A percentile compares a stretch with the other conserved stretches of the same genome.
These are phyloP conservation scores for Boletus rubescentipes DNA, from an alignment of 768 basidiomycete genomes.

Conservation along the genomic window DNA sequence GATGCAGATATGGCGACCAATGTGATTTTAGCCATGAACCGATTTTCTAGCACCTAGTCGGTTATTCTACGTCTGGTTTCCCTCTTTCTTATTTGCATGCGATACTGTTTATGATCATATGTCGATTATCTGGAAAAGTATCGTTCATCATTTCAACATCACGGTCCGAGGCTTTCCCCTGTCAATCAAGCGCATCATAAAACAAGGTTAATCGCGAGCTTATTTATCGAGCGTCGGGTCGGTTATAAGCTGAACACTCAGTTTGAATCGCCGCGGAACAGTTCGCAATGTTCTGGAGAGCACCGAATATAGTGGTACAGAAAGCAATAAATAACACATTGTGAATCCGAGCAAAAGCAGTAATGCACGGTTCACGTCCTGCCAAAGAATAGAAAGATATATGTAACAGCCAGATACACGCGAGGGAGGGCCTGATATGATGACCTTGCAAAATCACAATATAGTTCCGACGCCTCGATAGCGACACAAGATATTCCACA, in stretches of 20 bases:
- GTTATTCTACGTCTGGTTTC: neutral
- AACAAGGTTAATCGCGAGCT: slow-evolving; percentile 16
- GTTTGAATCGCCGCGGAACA: slow-evolving; percentile 7
- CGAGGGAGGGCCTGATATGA: slow-evolving; percentile 15
- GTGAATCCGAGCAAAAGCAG: slow-evolving; percentile 29
- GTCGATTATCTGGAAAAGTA: slow-evolving; percentile 14
- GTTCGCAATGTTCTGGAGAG: slow-evolving; percentile 21
- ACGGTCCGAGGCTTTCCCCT: neutral
- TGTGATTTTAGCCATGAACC: slow-evolving; percentile 81
- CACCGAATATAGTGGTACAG: slow-evolving; percentile 34
- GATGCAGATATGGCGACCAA: slow-evolving; percentile 87
- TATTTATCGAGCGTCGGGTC: slow-evolving; percentile 10
- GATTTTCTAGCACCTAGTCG: slow-evolving; percentile 25
- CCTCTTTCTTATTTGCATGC: slow-evolving; percentile 11
- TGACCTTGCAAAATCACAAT: slow-evolving; percentile 25
- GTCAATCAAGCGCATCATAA: neutral
- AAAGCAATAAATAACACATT: slow-evolving; percentile 38
- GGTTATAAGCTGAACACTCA: neutral
- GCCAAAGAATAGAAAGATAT: slow-evolving; percentile 31
- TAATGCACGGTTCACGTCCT: slow-evolving; percentile 18
- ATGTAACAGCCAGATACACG: slow-evolving; percentile 25
- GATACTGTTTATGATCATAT: slow-evolving; percentile 14
- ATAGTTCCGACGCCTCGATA: slow-evolving; percentile 30
- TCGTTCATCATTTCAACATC: slow-evolving; percentile 6
- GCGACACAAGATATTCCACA: slow-evolving; percentile 36